Evolutionary conservation across 2,329 filamentous ascomycete species (phyloP).

Genomic region (Xylariaceae sp.): DNA sequence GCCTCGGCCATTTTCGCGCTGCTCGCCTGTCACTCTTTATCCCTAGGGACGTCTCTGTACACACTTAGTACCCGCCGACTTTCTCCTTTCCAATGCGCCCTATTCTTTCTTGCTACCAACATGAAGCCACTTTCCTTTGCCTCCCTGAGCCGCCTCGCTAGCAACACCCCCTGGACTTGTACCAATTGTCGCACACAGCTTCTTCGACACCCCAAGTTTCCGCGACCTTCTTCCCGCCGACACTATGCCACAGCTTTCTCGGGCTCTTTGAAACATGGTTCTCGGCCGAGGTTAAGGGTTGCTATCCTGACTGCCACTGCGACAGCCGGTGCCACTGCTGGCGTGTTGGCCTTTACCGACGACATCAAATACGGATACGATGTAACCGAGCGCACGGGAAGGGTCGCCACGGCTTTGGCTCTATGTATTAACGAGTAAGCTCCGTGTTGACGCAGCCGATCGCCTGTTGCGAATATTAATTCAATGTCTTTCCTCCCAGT

Average conservation of each 20-base stretch:
- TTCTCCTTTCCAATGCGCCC: constrained; percentile 18
- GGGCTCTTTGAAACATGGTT: constrained; percentile 23
- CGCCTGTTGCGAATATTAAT: constrained; percentile 9
- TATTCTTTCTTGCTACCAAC: constrained; percentile 15
- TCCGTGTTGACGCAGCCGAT: not conserved
- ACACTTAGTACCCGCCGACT: constrained; percentile 1
- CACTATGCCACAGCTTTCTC: constrained; percentile 25
- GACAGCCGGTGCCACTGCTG: constrained; percentile 47
- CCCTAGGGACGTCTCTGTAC: not conserved
- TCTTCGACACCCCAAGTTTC: constrained; percentile 32
- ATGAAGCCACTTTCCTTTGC: constrained; percentile 42
- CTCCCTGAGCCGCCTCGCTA: constrained; percentile 37
- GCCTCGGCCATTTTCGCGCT: constrained; percentile 20
- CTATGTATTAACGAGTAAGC: constrained; percentile 82
- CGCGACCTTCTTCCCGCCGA: constrained; percentile 23
- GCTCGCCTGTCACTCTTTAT: constrained; percentile 1
- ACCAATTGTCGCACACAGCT: constrained; percentile 42
- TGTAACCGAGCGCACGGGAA: constrained; percentile 69
- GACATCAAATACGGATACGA: constrained; percentile 74
- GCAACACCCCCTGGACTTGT: constrained; percentile 44
- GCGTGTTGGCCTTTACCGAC: constrained; percentile 53
- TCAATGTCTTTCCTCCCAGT: constrained; percentile 42
- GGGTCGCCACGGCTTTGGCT: constrained; percentile 69
- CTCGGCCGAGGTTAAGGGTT: constrained; percentile 24
- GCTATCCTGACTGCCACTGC: constrained; percentile 47